Percentiles rank a stretch among this genome's conserved stretches.
These are phyloP conservation scores for Botrytis tulipae DNA, from an alignment of 2,329 filamentous ascomycete genomes.

Conservation along the genomic window DNA sequence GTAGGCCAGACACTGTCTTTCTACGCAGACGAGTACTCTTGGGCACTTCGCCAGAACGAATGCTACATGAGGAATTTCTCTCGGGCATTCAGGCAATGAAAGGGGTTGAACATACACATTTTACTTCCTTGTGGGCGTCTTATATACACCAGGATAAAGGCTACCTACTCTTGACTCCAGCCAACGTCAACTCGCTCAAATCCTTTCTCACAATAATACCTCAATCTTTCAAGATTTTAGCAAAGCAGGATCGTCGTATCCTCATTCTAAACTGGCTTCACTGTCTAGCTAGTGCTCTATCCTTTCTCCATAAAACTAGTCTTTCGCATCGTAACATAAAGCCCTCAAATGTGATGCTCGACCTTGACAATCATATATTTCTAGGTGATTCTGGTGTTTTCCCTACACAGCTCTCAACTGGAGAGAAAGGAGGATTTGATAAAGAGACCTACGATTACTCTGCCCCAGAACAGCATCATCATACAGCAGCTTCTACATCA, in stretches of 20 bases:
- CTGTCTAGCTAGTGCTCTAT: conserved; percentile 65
- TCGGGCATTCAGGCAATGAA: conserved; percentile 59
- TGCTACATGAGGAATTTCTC: conserved; percentile 55
- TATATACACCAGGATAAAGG: conserved; percentile 64
- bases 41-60: conserved; percentile 45
- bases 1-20: conserved; percentile 56
- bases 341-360: conserved; percentile 68
- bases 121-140: conserved; percentile 69
- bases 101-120: conserved; percentile 62
- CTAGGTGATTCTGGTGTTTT: conserved; percentile 61
- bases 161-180: conserved; percentile 65
- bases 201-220: conserved; percentile 65
- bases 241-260: conserved; percentile 57
- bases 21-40: conserved; percentile 58
- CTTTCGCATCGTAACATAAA: conserved; percentile 67
- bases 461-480: conserved; percentile 57
- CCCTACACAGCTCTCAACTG: conserved; percentile 43
- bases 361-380: conserved; percentile 63
- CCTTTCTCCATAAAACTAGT: conserved; percentile 63
- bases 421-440: conserved; percentile 54
- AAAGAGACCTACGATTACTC: conserved; percentile 72
- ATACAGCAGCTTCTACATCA: conserved; percentile 37
- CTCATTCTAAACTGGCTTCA: conserved; percentile 72
- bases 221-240: conserved; percentile 58
- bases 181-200: conserved; percentile 64